Percentiles rank a stretch among this genome's conserved stretches.
Evolutionary conservation across 2,329 filamentous ascomycete species (phyloP).

Genomic region (Graphilbum ipis-grandicollis): DNA sequence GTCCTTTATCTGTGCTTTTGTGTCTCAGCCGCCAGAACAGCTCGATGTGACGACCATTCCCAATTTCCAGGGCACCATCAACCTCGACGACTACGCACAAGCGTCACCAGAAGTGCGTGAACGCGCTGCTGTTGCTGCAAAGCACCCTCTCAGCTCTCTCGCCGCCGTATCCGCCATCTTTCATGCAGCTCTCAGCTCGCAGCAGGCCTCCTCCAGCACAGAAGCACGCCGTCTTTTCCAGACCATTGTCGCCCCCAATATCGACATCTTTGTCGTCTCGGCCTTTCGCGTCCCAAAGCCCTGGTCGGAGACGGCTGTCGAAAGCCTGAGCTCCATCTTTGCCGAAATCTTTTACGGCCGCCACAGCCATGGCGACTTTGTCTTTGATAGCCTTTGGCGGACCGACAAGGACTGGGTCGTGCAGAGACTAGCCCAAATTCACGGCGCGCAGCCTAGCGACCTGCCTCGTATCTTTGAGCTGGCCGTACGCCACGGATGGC

Average conservation of each 20-base stretch:
- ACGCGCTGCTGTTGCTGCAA: constrained; percentile 45
- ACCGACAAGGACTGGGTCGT: constrained; percentile 81
- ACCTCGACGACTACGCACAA: constrained; percentile 35
- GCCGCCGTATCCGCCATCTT: constrained; percentile 61
- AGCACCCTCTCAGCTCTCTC: constrained; percentile 75
- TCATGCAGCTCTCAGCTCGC: constrained; percentile 43
- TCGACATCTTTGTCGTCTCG: constrained; percentile 64
- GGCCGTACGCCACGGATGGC: constrained; percentile 66
- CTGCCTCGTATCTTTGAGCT: constrained; percentile 61
- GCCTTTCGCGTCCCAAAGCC: constrained; percentile 62
- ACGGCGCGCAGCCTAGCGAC: constrained; percentile 51
- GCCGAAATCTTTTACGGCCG: constrained; percentile 69
- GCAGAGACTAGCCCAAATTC: constrained; percentile 59
- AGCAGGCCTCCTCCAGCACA: constrained; percentile 41
- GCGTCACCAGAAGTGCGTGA: constrained; percentile 31
- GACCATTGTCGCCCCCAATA: constrained; percentile 51
- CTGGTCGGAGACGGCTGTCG: constrained; percentile 57
- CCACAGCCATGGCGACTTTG: constrained; percentile 66
- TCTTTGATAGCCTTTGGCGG: constrained; percentile 80
- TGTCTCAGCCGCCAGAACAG: constrained; percentile 56
- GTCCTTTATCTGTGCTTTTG: constrained; percentile 81
- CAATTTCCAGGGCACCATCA: constrained; percentile 62
- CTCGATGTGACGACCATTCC: constrained; percentile 77
- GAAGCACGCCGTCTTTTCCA: constrained; percentile 51
- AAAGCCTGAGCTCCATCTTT: constrained; percentile 62